Evolutionary conservation across 1,284 basidiomycete species (phyloP).

Genomic region (Heterobasidion parviporum): DNA sequence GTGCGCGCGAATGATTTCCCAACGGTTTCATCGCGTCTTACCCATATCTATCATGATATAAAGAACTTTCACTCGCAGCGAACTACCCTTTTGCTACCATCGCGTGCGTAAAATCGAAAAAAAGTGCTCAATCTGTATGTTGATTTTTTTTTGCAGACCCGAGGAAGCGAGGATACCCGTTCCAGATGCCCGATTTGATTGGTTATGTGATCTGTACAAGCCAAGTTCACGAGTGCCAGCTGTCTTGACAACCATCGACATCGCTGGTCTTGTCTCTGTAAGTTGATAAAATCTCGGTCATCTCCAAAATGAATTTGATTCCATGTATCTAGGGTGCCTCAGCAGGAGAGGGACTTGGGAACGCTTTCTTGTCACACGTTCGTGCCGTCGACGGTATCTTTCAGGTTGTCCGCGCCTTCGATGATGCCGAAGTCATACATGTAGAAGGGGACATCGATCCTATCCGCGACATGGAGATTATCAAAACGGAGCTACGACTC

Average conservation of each 20-base stretch:
- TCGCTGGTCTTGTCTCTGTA: slow-evolving; percentile 93
- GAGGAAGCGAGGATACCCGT: slow-evolving; percentile 91
- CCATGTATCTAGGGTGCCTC: slow-evolving; percentile 71
- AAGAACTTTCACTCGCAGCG: slow-evolving; percentile 94
- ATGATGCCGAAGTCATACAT: slow-evolving; percentile 98
- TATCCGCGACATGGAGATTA: slow-evolving; percentile 96
- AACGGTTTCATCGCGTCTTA: too few relatives aligned
- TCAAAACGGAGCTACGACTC: slow-evolving; percentile 85
- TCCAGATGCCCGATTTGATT: slow-evolving; percentile 93
- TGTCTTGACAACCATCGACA: slow-evolving; percentile 97
- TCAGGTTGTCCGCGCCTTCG: slow-evolving; percentile 97
- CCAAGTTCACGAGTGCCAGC: slow-evolving; percentile 86
- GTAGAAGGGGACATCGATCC: slow-evolving; percentile 99
- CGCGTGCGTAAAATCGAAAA: slow-evolving; percentile 3
- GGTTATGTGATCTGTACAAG: slow-evolving; percentile 91
- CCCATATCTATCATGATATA: slow-evolving; percentile 1
- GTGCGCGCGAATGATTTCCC: slow-evolving; percentile 25
- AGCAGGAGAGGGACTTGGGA: slow-evolving; percentile 96
- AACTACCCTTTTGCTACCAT: slow-evolving; percentile 95
- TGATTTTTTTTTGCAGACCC: not conserved
- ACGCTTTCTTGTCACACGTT: slow-evolving; percentile 96
- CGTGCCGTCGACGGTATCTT: slow-evolving; percentile 99
- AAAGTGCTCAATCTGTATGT: not conserved
- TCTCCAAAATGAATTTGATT: slow-evolving; percentile 16
- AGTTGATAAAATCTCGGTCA: slow-evolving; percentile 71